These are phyloP conservation scores for Puccinia triticina DNA, from an alignment of 1,284 basidiomycete species.

Conservation along the genomic window DNA sequence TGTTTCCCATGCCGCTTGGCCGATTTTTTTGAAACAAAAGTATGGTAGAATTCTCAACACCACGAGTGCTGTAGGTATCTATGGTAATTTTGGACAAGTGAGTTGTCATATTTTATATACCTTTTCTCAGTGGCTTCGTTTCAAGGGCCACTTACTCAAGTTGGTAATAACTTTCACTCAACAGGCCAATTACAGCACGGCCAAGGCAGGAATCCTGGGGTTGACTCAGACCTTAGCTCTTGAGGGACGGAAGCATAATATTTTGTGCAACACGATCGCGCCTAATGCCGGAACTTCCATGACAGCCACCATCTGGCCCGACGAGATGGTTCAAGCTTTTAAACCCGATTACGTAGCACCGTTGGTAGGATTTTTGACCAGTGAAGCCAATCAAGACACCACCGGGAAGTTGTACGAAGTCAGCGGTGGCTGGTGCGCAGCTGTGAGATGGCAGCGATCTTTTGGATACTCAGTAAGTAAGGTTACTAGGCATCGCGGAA, in stretches of 20 bases:
- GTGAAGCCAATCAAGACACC: conserved; percentile 75
- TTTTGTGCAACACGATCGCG: conserved; percentile 83
- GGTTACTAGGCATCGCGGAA: background rate
- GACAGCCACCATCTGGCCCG: conserved; percentile 68
- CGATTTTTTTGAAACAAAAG: conserved; percentile 93
- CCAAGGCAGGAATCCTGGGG: conserved; percentile 90
- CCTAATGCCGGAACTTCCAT: conserved; percentile 78
- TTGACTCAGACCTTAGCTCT: conserved; percentile 85
- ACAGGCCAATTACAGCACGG: conserved; percentile 64
- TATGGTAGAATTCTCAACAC: conserved; percentile 95
- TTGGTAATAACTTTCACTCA: conserved; percentile 60
- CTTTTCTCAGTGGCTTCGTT: conserved; percentile 8
- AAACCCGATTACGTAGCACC: conserved; percentile 93
- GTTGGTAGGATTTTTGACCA: conserved; percentile 85
- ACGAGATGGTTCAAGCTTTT: conserved; percentile 92
- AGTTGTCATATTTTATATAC: conserved; percentile 63
- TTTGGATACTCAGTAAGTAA: conserved; percentile 66
- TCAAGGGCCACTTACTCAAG: conserved; percentile 8
- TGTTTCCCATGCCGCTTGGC: conserved; percentile 88
- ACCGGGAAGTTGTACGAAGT: conserved; percentile 84
- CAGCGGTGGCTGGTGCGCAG: conserved; percentile 87
- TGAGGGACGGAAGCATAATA: conserved; percentile 89
- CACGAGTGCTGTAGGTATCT: conserved; percentile 87
- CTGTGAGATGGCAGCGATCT: conserved; percentile 89
- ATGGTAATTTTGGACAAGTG: conserved; percentile 88